A percentile compares a stretch with the other conserved stretches of the same genome.
Conservation (phyloP, 768 basidiomycete genomes). For the Tylopilus sp. region DNA sequence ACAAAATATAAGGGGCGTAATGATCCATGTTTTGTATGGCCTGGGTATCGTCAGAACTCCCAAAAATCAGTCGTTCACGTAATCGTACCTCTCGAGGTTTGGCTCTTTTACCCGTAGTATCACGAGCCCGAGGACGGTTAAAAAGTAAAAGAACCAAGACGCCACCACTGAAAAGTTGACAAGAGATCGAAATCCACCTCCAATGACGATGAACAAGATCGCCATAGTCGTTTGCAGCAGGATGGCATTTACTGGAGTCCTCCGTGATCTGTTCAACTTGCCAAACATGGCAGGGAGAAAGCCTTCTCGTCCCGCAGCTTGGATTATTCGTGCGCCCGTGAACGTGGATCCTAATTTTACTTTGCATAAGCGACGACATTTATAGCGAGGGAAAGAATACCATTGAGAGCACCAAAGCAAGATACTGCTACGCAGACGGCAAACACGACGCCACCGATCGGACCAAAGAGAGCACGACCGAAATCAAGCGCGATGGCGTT, state of each 20-base stretch:
- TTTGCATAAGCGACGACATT: slow-evolving; percentile 4
- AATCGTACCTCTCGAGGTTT: slow-evolving; percentile 64
- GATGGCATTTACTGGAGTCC: slow-evolving; percentile 88
- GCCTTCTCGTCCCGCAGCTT: slow-evolving; percentile 82
- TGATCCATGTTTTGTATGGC: slow-evolving; percentile 90
- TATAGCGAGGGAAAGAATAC: slow-evolving; percentile 34
- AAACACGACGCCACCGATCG: slow-evolving; percentile 82
- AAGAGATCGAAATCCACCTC: slow-evolving; percentile 84
- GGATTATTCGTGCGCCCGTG: slow-evolving; percentile 81
- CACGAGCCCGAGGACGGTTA: slow-evolving; percentile 84
- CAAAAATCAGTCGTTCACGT: background rate
- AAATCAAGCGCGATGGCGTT: slow-evolving; percentile 93
- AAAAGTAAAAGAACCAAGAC: slow-evolving; percentile 83
- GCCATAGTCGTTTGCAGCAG: slow-evolving; percentile 75
- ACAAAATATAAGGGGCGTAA: slow-evolving; percentile 88
- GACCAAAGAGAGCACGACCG: slow-evolving; percentile 81
- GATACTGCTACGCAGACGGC: slow-evolving; percentile 91
- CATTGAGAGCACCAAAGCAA: slow-evolving; percentile 93
- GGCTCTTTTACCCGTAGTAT: slow-evolving; percentile 91
- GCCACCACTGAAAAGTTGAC: slow-evolving; percentile 90
- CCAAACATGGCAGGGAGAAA: slow-evolving; percentile 86
- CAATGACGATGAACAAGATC: slow-evolving; percentile 73
- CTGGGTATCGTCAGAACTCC: slow-evolving; percentile 36
- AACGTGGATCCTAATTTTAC: slow-evolving; percentile 61
- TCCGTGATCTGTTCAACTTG: slow-evolving; percentile 63